Base-by-base conservation (phyloP, 164 flowering plant genomes). In the Kingdonia uniflora region DNA sequence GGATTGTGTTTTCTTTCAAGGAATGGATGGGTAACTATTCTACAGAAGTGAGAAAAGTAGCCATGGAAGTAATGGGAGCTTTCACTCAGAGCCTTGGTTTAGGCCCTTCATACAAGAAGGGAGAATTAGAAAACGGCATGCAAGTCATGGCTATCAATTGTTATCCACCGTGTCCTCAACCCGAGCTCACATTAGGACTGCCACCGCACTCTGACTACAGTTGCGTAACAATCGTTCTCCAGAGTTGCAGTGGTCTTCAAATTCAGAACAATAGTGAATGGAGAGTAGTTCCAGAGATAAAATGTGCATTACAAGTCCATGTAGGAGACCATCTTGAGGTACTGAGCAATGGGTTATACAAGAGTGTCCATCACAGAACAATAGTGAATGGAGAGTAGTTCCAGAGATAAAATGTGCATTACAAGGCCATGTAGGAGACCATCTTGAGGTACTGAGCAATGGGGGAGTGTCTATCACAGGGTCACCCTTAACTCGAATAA, bases 301-400 rank as follows among this genome's bases (percentile, higher is more conserved):
- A 43, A 0, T 76, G 80, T 8, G 76, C 73, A 12, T 54, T 79
- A 13, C 65, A 58, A 16, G 81, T 80, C 25, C 72, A 74, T 43
- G 56, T 80, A 0, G 91, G 84, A 0, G 83, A 80, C 45, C 84
- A 79, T 43, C 51, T 77, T 22, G 81, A 80, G 55, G 79, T 77
- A 0, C 60, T 77, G 11, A 79, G 81, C 66, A 79, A 81, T 52
- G 81, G 85, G 1, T 2, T 19, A 37, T 77, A 72, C 68, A 73
- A 70, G 54, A 71, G 81, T 53, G n/a, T n/a, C n/a, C n/a, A n/a
- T n/a, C n/a, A n/a, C 23, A 60, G 51, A 16, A 48, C 1, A 73
- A 71, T 11, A 56, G 51, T 13, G 16, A 19, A 0, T 79, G 82
- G 81, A 62, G n/a, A 17, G 1, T 10, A 0, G 76, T 77, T 16